These are phyloP conservation scores for Lactarius vividus DNA, from an alignment of 768 basidiomycete species.

Conservation along the genomic window DNA sequence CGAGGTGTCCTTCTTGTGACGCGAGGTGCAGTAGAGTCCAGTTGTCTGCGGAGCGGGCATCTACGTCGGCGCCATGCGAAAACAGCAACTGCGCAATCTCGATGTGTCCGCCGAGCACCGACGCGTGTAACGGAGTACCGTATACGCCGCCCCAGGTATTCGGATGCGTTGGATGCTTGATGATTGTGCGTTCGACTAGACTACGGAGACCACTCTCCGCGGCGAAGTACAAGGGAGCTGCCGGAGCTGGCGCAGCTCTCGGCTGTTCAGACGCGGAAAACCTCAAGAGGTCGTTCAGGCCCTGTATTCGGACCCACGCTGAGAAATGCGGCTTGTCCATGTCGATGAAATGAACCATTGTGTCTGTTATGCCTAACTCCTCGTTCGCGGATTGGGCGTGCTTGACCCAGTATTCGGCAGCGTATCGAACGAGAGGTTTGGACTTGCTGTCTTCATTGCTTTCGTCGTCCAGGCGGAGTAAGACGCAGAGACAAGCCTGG, in stretches of 20 bases:
- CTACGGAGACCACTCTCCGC: not conserved
- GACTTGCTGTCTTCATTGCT: not conserved
- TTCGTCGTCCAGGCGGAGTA: not conserved
- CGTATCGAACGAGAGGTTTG: constrained; percentile 1
- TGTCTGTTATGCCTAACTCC: not conserved
- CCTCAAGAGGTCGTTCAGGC: not conserved
- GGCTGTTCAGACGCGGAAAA: not conserved
- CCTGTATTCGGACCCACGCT: constrained; percentile 5
- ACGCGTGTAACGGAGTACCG: not conserved
- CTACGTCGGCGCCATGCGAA: not conserved
- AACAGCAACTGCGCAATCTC: not conserved
- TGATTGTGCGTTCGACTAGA: not conserved
- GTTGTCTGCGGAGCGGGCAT: not conserved
- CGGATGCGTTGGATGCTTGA: not conserved
- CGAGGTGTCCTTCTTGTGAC: not conserved
- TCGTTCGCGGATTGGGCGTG: not conserved
- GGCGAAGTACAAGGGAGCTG: not conserved
- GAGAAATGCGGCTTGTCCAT: constrained; percentile 5
- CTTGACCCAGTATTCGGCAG: constrained; percentile 3
- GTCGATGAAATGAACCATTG: constrained; percentile 3
- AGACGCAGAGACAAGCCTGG: constrained; percentile 1
- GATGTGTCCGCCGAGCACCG: not conserved
- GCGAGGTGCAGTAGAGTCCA: constrained; percentile 3
- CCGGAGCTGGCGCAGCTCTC: not conserved
- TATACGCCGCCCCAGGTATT: not conserved